Evolutionary conservation across 2,329 filamentous ascomycete species (phyloP).

Genomic region (Ascochyta pisi): DNA sequence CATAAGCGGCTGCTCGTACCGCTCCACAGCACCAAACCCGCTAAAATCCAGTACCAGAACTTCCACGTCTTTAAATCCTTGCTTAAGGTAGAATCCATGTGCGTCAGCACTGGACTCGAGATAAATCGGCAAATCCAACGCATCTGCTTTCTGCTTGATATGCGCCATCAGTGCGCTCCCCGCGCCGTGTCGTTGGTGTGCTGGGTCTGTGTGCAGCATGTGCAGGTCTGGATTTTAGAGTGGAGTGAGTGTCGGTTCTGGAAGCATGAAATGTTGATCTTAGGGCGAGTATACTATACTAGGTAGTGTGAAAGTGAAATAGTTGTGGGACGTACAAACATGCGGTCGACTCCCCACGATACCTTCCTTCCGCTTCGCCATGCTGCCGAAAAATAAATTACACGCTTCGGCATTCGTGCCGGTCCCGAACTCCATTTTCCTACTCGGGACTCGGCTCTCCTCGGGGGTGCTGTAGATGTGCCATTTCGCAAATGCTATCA

Average conservation of each 20-base stretch:
- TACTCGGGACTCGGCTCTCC: conserved; percentile 15
- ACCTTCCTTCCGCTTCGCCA: conserved; percentile 27
- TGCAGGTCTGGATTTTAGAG: conserved; percentile 30
- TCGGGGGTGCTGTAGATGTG: conserved; percentile 33
- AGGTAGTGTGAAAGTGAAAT: not conserved
- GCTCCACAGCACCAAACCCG: conserved; percentile 20
- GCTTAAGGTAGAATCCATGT: conserved; percentile 33
- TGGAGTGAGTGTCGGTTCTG: no score
- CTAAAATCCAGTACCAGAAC: conserved; percentile 26
- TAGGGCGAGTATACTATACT: no score
- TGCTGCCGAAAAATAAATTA: conserved; percentile 28
- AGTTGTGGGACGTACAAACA: conserved; percentile 28
- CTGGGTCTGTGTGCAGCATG: conserved; percentile 37
- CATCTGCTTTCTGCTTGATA: conserved; percentile 32
- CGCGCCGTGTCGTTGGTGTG: conserved; percentile 33
- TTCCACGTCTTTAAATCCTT: conserved; percentile 34
- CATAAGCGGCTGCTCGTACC: conserved; percentile 34
- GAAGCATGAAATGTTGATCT: not conserved
- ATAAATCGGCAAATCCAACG: conserved; percentile 32
- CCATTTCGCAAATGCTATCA: conserved; percentile 42
- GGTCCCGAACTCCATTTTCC: conserved; percentile 21
- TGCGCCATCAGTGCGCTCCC: conserved; percentile 31
- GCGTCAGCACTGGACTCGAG: conserved; percentile 34
- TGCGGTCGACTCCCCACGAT: conserved; percentile 31
- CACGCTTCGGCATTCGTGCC: conserved; percentile 35